Evolutionary conservation across 176 grass and related monocot genomes (phyloP), one percentile per base, ranked within the genome.

Genomic region (Echinochloa phyllopogon): DNA sequence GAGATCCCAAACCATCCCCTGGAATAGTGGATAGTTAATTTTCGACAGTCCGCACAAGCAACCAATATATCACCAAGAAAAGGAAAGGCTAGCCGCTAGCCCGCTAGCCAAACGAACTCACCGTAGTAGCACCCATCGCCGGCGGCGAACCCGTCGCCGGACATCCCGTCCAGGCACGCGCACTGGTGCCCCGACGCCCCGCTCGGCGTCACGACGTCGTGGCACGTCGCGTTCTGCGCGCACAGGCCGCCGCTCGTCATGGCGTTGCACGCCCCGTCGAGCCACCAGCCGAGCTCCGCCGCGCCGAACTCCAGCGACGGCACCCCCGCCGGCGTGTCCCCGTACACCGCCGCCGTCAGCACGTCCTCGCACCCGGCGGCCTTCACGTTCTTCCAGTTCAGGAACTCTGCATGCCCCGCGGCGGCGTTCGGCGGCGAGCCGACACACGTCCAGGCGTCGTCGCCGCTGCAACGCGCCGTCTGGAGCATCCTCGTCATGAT

Each of bases 261-360:
- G 23, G 3, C 27, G 42, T 0, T 13, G 69, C 95, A 94, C 10
- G 17, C 17, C 67, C 95, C 92, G 29, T 84, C 53, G 60, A 98
- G 18, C 95, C 95, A 98, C 95, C 95, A 98, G 0, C 45, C 85
- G 3, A 93, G 16, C 87, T 98, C 92, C 5, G 60, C 79, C 17
- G 52, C 5, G 37, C 64, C 59, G 75, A 94, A 70, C 61, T 86
- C 51, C 27, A 88, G 21, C 23, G 82, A 17, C 0, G 21, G 1
- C 50, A 37, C 1, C 3, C 15, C 82, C 6, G 0, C 3, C 3
- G 8, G 0, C 4, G 50, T 16, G 0, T 1, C 2, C 0, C 1
- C 5, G 72, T 86, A 86, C 81, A 90, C 3, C 0, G 71, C 4
- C 14, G 90, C 57, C 2, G 86, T 82, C 51, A 95, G 73, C 20